Percentiles rank a stretch among this genome's conserved stretches.
These are phyloP conservation scores for Orobanche coerulescens DNA, from an alignment of 257 asterid genomes.

Conservation along the genomic window DNA sequence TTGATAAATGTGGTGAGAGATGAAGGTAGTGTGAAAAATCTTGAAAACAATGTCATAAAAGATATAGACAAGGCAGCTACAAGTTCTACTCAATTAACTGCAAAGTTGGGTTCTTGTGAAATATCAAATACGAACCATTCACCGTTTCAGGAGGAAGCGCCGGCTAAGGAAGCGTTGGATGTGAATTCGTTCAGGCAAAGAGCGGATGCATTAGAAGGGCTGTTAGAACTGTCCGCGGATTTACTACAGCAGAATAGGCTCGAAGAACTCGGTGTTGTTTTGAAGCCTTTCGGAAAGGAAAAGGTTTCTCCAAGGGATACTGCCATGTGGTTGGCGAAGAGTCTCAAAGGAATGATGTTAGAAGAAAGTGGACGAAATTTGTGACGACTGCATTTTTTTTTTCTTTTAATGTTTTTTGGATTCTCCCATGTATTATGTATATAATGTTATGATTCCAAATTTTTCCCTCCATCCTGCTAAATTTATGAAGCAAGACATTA, in stretches of 20 bases:
- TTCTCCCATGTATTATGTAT: slow-evolving; percentile 24
- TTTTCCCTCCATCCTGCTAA: background rate
- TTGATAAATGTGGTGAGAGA: slow-evolving; percentile 45
- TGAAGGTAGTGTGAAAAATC: slow-evolving; percentile 35
- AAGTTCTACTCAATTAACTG: slow-evolving; percentile 20
- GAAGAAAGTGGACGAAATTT: slow-evolving; percentile 58
- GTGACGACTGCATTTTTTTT: slow-evolving; percentile 25
- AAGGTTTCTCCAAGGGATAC: slow-evolving; percentile 98
- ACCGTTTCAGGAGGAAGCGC: slow-evolving; percentile 34
- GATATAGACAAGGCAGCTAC: slow-evolving; percentile 40
- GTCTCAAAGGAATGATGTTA: slow-evolving; percentile 93
- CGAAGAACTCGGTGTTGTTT: slow-evolving; percentile 75
- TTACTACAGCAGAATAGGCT: slow-evolving; percentile 80
- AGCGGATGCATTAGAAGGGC: slow-evolving; percentile 96
- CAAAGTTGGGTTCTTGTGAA: slow-evolving; percentile 22
- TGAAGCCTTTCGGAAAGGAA: slow-evolving; percentile 90
- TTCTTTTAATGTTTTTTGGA: background rate
- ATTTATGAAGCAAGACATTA: background rate
- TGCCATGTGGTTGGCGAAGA: slow-evolving; percentile 92
- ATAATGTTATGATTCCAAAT: slow-evolving; percentile 21
- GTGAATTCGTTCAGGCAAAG: slow-evolving; percentile 79
- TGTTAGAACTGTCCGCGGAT: slow-evolving; percentile 91
- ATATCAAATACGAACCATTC: background rate
- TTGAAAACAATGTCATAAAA: slow-evolving; percentile 34
- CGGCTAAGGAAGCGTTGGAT: slow-evolving; percentile 61